Evolutionary conservation across 2,329 filamentous ascomycete species (phyloP), one percentile per base, ranked within the genome.

Genomic region (Achaetomium macrosporum): DNA sequence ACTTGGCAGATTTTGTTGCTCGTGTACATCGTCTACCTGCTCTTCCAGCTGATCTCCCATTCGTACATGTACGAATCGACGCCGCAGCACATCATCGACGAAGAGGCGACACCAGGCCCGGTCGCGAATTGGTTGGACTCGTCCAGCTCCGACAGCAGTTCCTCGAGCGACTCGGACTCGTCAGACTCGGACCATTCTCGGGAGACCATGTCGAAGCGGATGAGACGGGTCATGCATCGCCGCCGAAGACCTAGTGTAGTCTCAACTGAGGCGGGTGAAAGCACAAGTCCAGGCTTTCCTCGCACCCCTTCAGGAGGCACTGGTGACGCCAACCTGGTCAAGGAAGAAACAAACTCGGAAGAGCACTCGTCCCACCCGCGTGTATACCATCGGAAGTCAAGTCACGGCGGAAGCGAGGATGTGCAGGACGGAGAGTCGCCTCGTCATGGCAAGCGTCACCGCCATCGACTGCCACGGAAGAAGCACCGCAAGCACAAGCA

Each of bases 1-100:
- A 63, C 45, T 16, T 7, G 41, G 3, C 44, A 85, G 82, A 77
- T 95, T 47, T 74, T 96, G 9, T 77, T 95, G 2, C 66, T 95
- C 33, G 85, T 96, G 11, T 96, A 96, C 66, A 71, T 84, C 42
- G 73, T 95, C 16, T 96, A 95, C 65, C 79, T 96, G 33, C 66
- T 95, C 17, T 96, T 96, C 70, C 90, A 95, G 72, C 81, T 96
- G 56, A 95, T 95, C 70, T 93, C 90, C 1, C 90, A 96, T 66
- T 81, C 88, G 9, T 95, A 95, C 71, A 84, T 96, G 74, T 95
- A 96, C 62, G 87, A 90, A 69, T 93, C 90, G 60, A 96, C 88
- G 5, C 91, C 91, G 10, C 90, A 96, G 71, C 85, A 91, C 62
- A 87, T 95, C 55, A 93, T 96, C 58, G 91, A 96, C 61, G 90